A percentile compares a stretch with the other conserved stretches of the same genome.
These are phyloP conservation scores for Mentha longifolia DNA, from an alignment of 257 asterid genomes.

Conservation along the genomic window DNA sequence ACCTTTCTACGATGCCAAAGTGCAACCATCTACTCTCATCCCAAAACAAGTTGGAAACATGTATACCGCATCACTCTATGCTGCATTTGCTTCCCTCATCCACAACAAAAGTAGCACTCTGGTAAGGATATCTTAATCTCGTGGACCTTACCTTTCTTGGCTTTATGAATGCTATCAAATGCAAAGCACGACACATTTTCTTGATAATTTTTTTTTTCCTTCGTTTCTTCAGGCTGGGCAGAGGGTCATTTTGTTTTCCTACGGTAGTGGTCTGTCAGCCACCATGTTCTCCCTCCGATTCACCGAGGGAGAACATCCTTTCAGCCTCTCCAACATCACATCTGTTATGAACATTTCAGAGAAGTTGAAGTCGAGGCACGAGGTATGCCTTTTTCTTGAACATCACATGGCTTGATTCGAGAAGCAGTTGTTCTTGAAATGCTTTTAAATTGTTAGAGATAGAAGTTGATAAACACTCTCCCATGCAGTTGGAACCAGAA, in stretches of 20 bases:
- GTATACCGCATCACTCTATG: slow-evolving; percentile 98
- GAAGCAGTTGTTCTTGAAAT: not conserved
- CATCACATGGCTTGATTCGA: not conserved
- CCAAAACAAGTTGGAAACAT: slow-evolving; percentile 99
- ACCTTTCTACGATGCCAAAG: slow-evolving; percentile 77
- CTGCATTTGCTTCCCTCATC: slow-evolving; percentile 92
- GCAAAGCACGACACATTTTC: not conserved
- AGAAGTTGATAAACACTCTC: slow-evolving; percentile 6
- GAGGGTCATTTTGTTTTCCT: slow-evolving; percentile 88
- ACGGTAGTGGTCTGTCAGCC: slow-evolving; percentile 88
- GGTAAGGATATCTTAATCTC: slow-evolving; percentile 52
- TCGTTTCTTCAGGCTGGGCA: slow-evolving; percentile 67
- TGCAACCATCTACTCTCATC: slow-evolving; percentile 84
- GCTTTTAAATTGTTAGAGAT: not conserved
- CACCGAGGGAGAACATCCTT: slow-evolving; percentile 76
- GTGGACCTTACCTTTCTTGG: not conserved
- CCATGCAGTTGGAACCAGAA: slow-evolving; percentile 74
- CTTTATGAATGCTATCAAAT: slow-evolving; percentile 8
- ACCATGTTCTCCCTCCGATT: slow-evolving; percentile 91
- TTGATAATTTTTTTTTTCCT: slow-evolving; percentile 17
- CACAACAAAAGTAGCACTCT: slow-evolving; percentile 72
- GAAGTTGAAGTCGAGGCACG: slow-evolving; percentile 85
- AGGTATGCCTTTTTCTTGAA: slow-evolving; percentile 46
- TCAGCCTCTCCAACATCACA: slow-evolving; percentile 82
- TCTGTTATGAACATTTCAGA: slow-evolving; percentile 70